Conservation (phyloP, 495 filamentous ascomycete species). For the Trichoderma parareesei region DNA sequence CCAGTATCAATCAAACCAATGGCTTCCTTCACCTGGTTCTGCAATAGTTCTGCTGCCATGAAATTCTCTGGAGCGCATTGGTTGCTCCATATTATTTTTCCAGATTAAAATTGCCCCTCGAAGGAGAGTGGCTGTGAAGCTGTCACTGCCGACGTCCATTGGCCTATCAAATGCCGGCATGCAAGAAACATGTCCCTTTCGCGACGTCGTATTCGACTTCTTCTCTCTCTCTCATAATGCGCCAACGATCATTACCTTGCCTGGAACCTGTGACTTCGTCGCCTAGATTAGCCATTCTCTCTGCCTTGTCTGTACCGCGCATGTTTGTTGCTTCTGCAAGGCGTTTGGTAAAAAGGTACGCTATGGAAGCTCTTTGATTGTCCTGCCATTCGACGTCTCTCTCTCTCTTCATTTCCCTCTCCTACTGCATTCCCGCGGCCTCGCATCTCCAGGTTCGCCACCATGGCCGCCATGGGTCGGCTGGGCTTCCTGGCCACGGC, state of each 20-base stretch:
- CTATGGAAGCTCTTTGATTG: conserved; percentile 4
- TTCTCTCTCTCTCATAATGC: not conserved
- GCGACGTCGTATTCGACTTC: not conserved
- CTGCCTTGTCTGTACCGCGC: not conserved
- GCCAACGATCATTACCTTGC: not conserved
- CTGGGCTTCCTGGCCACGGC: conserved; percentile 87
- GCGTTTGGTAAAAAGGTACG: not conserved
- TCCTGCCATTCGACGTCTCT: not conserved
- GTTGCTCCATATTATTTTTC: not conserved
- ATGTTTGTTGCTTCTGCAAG: not conserved
- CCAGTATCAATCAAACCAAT: too few relatives aligned
- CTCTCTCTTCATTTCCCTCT: not conserved
- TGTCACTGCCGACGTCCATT: not conserved
- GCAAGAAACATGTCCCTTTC: not conserved
- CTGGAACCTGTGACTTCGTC: not conserved
- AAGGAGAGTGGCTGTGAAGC: not conserved
- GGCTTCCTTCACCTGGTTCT: too few relatives aligned
- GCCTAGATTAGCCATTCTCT: not conserved
- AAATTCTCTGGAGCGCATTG: too few relatives aligned
- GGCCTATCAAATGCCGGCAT: conserved; percentile 3
- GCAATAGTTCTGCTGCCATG: too few relatives aligned
- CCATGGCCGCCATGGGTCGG: conserved; percentile 74
- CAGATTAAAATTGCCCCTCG: not conserved
- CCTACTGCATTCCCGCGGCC: not conserved
- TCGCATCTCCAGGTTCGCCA: conserved; percentile 8